Evolutionary conservation across 2,329 filamentous ascomycete genomes (phyloP).

Genomic region (Paraphaeosphaeria minitans): DNA sequence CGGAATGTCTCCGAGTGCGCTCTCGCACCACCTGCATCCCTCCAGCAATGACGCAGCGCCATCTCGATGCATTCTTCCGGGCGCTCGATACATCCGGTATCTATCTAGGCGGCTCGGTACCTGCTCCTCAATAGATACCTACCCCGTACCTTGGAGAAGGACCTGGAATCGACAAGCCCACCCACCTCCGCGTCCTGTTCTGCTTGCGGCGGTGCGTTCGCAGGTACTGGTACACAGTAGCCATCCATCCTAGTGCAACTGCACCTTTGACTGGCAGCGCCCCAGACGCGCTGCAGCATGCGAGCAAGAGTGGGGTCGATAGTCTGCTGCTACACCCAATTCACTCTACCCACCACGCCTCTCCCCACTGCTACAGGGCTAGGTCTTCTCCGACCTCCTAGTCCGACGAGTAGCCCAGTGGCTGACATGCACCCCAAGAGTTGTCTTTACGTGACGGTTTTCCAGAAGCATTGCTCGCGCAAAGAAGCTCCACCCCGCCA

Average conservation of each 20-base stretch:
- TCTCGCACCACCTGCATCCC: conserved; percentile 21
- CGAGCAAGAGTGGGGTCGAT: neutral
- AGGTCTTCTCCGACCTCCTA: neutral
- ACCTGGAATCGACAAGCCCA: neutral
- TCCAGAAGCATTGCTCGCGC: conserved; percentile 9
- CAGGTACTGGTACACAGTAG: too few species aligned
- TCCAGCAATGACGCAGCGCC: conserved; percentile 21
- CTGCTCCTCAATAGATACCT: neutral
- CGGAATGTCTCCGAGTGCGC: conserved; percentile 12
- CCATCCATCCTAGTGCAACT: too few species aligned
- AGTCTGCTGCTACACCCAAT: neutral
- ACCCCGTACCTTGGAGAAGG: neutral
- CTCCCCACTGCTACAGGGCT: too few species aligned
- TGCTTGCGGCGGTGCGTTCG: neutral
- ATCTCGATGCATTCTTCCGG: conserved; percentile 5
- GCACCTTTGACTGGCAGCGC: neutral
- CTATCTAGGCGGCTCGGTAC: neutral
- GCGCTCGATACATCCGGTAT: conserved; percentile 6
- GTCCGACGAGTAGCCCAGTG: conserved; percentile 8
- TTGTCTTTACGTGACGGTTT: conserved; percentile 10
- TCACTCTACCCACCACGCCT: neutral
- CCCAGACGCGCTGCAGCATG: neutral
- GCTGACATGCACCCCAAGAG: neutral
- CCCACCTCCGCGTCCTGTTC: neutral
- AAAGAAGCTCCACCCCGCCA: neutral